phyloP scores from a whole-genome alignment of 345 rosid species.

The Iberis pinnata region DNA sequence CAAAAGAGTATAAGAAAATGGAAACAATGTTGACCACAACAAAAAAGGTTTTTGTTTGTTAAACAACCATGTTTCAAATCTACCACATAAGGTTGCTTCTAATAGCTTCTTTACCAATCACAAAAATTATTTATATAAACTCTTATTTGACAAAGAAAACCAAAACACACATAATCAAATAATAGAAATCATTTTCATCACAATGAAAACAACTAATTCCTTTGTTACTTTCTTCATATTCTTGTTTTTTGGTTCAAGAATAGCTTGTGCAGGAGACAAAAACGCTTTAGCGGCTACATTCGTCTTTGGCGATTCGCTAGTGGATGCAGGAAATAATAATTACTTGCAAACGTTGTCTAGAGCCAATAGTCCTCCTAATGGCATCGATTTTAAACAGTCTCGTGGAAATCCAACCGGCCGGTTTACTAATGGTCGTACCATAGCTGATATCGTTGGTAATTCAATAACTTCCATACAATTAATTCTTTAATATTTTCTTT shows the following conservation, averaged over 20 bases:
- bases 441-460: conserved; percentile 74
- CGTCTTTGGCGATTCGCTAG: conserved; percentile 79
- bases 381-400: conserved; percentile 67
- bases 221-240: conserved; percentile 9
- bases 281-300: conserved; percentile 49
- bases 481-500: too few species aligned
- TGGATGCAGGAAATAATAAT: conserved; percentile 87
- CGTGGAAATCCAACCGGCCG: conserved; percentile 88
- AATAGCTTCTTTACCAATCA: conserved; percentile 19
- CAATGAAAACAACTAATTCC: conserved; percentile 5
- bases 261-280: conserved; percentile 24
- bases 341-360: conserved; percentile 66
- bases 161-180: background rate
- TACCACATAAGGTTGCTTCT: conserved; percentile 29
- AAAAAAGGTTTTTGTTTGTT: conserved; percentile 19
- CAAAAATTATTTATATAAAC: conserved; percentile 20
- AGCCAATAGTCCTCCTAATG: conserved; percentile 78
- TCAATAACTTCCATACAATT: background rate
- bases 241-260: conserved; percentile 8
- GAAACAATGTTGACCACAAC: conserved; percentile 21
- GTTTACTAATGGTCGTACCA: conserved; percentile 83
- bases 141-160: background rate
- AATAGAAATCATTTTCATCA: background rate
- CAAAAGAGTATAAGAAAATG: background rate
- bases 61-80: conserved; percentile 25